These are phyloP conservation scores for Cladosporium halotolerans DNA, from an alignment of 2,329 filamentous ascomycete genomes.

Conservation along the genomic window DNA sequence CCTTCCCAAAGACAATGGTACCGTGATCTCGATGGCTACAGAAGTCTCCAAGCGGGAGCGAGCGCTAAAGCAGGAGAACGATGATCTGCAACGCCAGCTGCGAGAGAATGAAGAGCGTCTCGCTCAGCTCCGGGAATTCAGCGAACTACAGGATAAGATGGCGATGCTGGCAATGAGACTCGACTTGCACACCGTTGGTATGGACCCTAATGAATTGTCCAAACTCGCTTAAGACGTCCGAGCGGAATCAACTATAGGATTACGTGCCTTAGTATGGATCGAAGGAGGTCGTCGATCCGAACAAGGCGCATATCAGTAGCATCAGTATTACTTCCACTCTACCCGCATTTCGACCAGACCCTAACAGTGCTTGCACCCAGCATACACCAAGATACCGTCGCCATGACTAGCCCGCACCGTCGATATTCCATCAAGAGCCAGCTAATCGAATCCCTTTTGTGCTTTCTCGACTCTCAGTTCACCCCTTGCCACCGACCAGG, in stretches of 20 bases:
- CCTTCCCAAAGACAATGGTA: neutral
- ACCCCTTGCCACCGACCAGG: too few relatives aligned
- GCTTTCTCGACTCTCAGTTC: too few relatives aligned
- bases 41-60: neutral
- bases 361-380: too few relatives aligned
- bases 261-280: neutral
- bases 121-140: neutral
- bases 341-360: too few relatives aligned
- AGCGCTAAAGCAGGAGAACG: neutral
- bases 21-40: neutral
- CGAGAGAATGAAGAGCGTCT: conserved; percentile 3
- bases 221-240: neutral
- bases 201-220: neutral
- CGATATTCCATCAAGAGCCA: too few relatives aligned
- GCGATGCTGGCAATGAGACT: conserved; percentile 5
- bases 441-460: too few relatives aligned
- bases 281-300: too few relatives aligned
- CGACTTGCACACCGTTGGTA: neutral
- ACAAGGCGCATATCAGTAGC: too few relatives aligned
- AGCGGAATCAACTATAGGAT: neutral
- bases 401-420: too few relatives aligned
- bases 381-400: too few relatives aligned
- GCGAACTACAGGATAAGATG: neutral
- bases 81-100: neutral
- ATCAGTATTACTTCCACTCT: too few relatives aligned